Conservation (phyloP, 768 basidiomycete genomes). For the Leccinum incarnatum region DNA sequence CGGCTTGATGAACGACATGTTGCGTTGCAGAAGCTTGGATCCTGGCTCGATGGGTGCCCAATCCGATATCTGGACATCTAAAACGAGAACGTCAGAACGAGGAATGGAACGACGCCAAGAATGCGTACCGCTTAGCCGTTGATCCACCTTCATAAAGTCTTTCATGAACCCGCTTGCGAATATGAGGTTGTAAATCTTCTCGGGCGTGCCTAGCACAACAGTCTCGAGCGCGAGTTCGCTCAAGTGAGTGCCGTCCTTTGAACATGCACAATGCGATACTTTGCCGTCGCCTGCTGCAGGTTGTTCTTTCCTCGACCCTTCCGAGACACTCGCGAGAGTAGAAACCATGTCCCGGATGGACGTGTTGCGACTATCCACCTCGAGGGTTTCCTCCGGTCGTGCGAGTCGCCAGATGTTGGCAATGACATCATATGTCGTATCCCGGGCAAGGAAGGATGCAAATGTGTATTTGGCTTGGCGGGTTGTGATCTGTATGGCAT, state of each 20-base stretch:
- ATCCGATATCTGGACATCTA: slow-evolving; percentile 94
- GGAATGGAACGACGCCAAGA: too few relatives aligned
- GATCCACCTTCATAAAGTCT: slow-evolving; percentile 86
- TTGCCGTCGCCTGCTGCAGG: slow-evolving; percentile 36
- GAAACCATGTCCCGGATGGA: slow-evolving; percentile 22
- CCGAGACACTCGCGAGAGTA: slow-evolving; percentile 17
- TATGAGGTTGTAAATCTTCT: slow-evolving; percentile 93
- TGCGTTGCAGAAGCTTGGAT: slow-evolving; percentile 72
- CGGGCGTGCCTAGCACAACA: slow-evolving; percentile 85
- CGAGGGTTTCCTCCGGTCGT: slow-evolving; percentile 58
- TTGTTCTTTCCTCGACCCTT: slow-evolving; percentile 6
- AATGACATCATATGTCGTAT: slow-evolving; percentile 95
- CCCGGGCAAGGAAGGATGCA: slow-evolving; percentile 93
- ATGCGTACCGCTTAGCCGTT: slow-evolving; percentile 79
- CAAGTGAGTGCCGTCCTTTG: slow-evolving; percentile 65
- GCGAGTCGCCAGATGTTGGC: slow-evolving; percentile 93
- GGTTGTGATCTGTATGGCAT: slow-evolving; percentile 86
- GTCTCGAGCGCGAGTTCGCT: slow-evolving; percentile 73
- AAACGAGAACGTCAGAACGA: neutral
- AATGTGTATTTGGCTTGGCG: slow-evolving; percentile 85
- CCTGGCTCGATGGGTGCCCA: slow-evolving; percentile 72
- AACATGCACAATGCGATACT: slow-evolving; percentile 73
- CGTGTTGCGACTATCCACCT: slow-evolving; percentile 15
- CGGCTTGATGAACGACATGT: slow-evolving; percentile 97
- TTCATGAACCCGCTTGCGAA: slow-evolving; percentile 96